These are phyloP conservation scores for Talaromyces albobiverticillius DNA, from an alignment of 2,329 filamentous ascomycete species.

Conservation along the genomic window DNA sequence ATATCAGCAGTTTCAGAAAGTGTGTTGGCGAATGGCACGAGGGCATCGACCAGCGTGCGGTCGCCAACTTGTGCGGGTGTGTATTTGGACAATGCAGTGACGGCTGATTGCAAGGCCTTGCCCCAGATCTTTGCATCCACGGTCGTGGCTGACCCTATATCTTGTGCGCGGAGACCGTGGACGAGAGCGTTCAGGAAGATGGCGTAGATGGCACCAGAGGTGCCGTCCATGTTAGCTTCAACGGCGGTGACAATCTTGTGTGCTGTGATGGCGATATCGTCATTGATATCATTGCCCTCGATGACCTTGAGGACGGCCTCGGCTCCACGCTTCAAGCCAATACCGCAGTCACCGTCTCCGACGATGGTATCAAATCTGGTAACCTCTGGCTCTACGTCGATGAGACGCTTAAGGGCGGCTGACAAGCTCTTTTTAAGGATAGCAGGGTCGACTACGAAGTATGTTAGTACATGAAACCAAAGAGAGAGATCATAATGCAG, in stretches of 20 bases:
- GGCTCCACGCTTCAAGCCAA: constrained; percentile 81
- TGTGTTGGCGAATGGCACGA: constrained; percentile 79
- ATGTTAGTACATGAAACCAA: constrained; percentile 17
- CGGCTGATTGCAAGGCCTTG: constrained; percentile 67
- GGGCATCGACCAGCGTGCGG: constrained; percentile 82
- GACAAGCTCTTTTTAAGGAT: constrained; percentile 53
- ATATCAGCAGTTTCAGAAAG: constrained; percentile 65
- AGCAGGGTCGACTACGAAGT: constrained; percentile 46
- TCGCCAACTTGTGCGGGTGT: constrained; percentile 89
- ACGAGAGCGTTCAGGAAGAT: constrained; percentile 89
- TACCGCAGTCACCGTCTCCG: constrained; percentile 87
- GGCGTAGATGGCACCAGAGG: constrained; percentile 73
- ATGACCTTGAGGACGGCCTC: constrained; percentile 56
- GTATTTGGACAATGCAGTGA: constrained; percentile 71
- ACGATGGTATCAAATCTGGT: constrained; percentile 75
- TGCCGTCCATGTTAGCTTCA: constrained; percentile 71
- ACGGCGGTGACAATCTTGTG: constrained; percentile 61
- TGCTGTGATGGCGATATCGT: constrained; percentile 60
- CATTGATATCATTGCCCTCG: constrained; percentile 37
- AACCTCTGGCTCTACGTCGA: constrained; percentile 62
- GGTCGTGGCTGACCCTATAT: constrained; percentile 38
- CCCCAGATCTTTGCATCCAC: constrained; percentile 58
- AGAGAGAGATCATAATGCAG: not conserved
- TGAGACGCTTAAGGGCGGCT: constrained; percentile 57
- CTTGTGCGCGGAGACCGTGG: constrained; percentile 60